Percentiles rank a stretch among this genome's conserved stretches.
Conservation (phyloP, 768 basidiomycete genomes). For the Podaxis sp. region DNA sequence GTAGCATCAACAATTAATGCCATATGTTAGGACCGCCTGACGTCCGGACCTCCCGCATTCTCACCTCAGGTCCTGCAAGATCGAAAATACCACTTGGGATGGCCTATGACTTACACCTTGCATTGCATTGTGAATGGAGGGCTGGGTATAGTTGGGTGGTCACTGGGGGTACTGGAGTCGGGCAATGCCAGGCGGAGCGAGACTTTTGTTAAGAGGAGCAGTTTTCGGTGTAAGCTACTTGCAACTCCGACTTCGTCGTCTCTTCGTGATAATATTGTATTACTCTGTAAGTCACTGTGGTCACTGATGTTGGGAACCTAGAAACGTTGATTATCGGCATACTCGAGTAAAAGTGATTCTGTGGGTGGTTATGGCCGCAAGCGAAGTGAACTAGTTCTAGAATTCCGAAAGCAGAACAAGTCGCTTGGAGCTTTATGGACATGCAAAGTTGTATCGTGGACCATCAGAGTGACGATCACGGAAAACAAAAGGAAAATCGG, state of each 20-base stretch:
- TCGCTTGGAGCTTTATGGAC: no score
- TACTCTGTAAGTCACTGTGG: background rate
- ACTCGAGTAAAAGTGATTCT: background rate
- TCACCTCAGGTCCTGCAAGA: background rate
- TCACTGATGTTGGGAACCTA: background rate
- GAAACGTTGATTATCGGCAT: background rate
- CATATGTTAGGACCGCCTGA: background rate
- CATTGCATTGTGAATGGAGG: background rate
- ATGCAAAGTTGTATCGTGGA: background rate
- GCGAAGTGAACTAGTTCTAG: conserved; percentile 11
- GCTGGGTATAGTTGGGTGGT: background rate
- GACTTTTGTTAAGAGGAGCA: conserved; percentile 13
- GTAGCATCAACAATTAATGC: background rate
- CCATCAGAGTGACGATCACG: background rate
- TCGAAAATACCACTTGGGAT: background rate
- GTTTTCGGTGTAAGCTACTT: background rate
- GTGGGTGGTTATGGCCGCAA: background rate
- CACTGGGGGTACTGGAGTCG: background rate
- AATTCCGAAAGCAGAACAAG: background rate
- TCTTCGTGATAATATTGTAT: background rate
- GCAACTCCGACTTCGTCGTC: background rate
- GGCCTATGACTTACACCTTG: background rate
- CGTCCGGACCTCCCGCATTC: background rate
- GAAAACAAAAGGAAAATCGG: background rate
- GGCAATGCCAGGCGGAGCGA: conserved; percentile 8